Conservation (phyloP, 1,284 basidiomycete genomes). For the Ceratobasidium sp. region DNA sequence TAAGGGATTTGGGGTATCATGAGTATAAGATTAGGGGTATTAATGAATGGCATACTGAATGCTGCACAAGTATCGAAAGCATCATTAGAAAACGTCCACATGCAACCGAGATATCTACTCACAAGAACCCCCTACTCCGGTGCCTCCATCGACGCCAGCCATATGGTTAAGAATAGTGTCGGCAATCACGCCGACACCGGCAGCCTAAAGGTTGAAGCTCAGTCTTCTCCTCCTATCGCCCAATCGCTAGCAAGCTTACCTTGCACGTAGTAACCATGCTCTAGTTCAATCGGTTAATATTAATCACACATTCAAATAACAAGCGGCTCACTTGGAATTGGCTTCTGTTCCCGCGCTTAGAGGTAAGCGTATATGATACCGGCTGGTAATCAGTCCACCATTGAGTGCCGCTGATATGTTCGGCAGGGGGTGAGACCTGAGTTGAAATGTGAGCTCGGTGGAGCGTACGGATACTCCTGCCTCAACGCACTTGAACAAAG, state of each 20-base stretch:
- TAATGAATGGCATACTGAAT: conserved; percentile 43
- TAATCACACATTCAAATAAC: conserved; percentile 58
- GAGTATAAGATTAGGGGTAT: too few relatives aligned
- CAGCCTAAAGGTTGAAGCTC: conserved; percentile 13
- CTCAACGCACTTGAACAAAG: conserved; percentile 55
- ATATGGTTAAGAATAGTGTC: conserved; percentile 50
- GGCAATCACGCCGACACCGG: conserved; percentile 52
- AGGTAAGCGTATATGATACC: conserved; percentile 63
- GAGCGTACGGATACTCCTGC: neutral
- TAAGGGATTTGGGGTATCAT: conserved; percentile 17
- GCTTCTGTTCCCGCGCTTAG: conserved; percentile 51
- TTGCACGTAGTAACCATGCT: conserved; percentile 51
- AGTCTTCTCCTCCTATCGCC: neutral
- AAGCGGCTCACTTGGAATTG: conserved; percentile 62
- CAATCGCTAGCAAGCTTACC: conserved; percentile 1
- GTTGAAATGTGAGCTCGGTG: neutral
- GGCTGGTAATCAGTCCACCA: conserved; percentile 82
- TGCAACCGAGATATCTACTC: neutral
- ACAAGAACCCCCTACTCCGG: conserved; percentile 49
- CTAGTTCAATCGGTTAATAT: conserved; percentile 1
- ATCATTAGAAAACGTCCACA: neutral
- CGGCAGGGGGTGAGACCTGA: conserved; percentile 46
- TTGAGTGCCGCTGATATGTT: conserved; percentile 60
- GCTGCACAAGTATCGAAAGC: conserved; percentile 4
- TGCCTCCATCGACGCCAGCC: conserved; percentile 46